Evolutionary conservation across 2,329 filamentous ascomycete species (phyloP), one percentile per base, ranked within the genome.

Genomic region (Basipetospora sp.): DNA sequence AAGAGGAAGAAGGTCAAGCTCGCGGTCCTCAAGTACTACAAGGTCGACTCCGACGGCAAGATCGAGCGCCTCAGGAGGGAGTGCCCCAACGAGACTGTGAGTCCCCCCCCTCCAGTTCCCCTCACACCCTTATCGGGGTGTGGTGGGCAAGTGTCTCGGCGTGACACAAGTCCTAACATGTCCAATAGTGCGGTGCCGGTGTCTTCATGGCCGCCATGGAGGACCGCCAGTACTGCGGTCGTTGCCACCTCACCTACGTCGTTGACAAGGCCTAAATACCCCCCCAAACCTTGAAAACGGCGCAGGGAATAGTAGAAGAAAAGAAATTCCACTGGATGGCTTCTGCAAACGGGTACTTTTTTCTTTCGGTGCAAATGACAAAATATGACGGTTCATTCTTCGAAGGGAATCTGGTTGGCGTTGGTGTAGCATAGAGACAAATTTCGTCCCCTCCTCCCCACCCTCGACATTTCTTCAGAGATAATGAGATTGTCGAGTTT

Each of bases 1-100:
- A 98, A 98, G 87, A 82, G 86, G 75, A 98, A 96, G 86, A 98
- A 98, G 88, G 94, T 83, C 79, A 98, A 98, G 82, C 74, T 98
- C 66, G 90, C 90, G 59, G 88, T 98, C 55, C 87, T 98, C 67
- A 98, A 98, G 81, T 98, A 98, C 84, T 98, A 98, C 84, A 98
- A 98, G 84, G 90, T 98, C 57, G 90, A 96, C 67, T 85, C 83
- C 56, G 90, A 98, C 59, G 90, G 92, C 69, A 96, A 96, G 81
- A 96, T 98, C 58, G 90, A 98, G 82, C 90, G 90, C 61, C 80
- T 98, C 53, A 79, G 92, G 63, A 79, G 90, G 67, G 92, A 98
- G 78, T 98, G 90, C 75, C 90, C 92, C 52, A 69, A 75, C 61
- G 80, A 87, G 54, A 84, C 80, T 59, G 84, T 90, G 66, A 70